phyloP scores from a whole-genome alignment of 306 rosid species.

The Acmispon strigosus region DNA sequence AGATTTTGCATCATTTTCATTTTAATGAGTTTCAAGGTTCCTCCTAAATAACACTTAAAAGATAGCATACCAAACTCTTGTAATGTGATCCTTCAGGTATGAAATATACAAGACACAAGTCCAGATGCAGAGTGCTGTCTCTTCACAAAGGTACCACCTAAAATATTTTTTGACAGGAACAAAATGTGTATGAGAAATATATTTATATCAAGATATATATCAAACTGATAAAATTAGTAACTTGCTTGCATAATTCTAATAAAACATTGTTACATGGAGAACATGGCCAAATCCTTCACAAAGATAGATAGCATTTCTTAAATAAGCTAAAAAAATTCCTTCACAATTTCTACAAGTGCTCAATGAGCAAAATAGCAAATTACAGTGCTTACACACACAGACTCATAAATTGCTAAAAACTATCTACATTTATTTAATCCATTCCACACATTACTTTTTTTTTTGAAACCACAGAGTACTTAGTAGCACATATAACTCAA shows the following conservation, averaged over 20 bases:
- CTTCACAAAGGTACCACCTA: slow-evolving; percentile 97
- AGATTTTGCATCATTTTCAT: not conserved
- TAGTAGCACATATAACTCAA: not conserved
- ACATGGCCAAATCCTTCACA: slow-evolving; percentile 1
- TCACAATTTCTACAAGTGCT: not conserved
- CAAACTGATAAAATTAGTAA: slow-evolving; percentile 8
- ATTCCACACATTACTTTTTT: not conserved
- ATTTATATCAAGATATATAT: not conserved
- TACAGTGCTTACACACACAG: not conserved
- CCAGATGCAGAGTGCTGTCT: slow-evolving; percentile 91
- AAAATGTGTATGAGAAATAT: slow-evolving; percentile 2
- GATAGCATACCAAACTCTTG: slow-evolving; percentile 67
- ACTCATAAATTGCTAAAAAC: not conserved
- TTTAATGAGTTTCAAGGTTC: slow-evolving; percentile 9
- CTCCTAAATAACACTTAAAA: slow-evolving; percentile 17
- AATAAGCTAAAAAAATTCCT: not conserved
- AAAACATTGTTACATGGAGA: slow-evolving; percentile 16
- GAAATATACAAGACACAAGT: slow-evolving; percentile 69
- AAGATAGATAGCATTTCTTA: not conserved
- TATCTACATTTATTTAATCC: slow-evolving; percentile 1
- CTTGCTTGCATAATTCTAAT: not conserved
- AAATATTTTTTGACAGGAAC: slow-evolving; percentile 19
- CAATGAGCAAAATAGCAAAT: not conserved
- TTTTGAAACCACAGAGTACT: too few relatives aligned
- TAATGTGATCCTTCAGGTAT: slow-evolving; percentile 60